These are phyloP conservation scores for Colletotrichum chlorophyti DNA, from an alignment of 2,329 filamentous ascomycete genomes.

Conservation along the genomic window DNA sequence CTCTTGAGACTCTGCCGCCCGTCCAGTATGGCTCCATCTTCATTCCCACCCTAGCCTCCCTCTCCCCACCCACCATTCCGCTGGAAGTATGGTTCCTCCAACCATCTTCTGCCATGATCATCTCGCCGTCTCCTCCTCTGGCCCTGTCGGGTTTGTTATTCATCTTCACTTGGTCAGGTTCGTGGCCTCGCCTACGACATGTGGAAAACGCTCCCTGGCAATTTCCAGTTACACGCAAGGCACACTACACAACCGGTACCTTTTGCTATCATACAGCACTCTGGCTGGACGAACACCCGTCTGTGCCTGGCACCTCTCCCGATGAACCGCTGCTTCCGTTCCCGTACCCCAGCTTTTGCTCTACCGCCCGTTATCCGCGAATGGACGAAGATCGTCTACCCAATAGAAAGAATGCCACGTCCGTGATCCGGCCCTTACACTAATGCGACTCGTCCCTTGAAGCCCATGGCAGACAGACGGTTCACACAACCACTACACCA, in stretches of 20 bases:
- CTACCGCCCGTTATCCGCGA: slow-evolving; percentile 24
- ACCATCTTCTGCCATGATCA: slow-evolving; percentile 5
- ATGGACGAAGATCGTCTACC: slow-evolving; percentile 7
- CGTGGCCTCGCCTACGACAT: background rate
- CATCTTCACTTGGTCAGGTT: background rate
- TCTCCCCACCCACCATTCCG: background rate
- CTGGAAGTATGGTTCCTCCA: slow-evolving; percentile 11
- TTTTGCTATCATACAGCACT: background rate
- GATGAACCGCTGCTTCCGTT: slow-evolving; percentile 9
- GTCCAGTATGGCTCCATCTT: slow-evolving; percentile 5
- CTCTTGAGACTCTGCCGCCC: background rate
- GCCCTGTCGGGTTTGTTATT: background rate
- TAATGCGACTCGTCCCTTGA: slow-evolving; percentile 5
- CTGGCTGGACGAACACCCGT: background rate
- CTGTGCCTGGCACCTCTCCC: slow-evolving; percentile 10
- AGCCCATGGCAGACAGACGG: background rate
- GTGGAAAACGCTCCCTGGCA: background rate
- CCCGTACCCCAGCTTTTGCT: slow-evolving; percentile 17
- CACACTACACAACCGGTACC: background rate
- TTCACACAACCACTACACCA: background rate
- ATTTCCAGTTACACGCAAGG: background rate
- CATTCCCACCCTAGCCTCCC: background rate
- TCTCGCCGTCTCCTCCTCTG: background rate
- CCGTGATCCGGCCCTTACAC: slow-evolving; percentile 5
- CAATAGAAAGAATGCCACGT: slow-evolving; percentile 1